Evolutionary conservation across 139 green algal species (phyloP).

Genomic region (Gonium pectorale): DNA sequence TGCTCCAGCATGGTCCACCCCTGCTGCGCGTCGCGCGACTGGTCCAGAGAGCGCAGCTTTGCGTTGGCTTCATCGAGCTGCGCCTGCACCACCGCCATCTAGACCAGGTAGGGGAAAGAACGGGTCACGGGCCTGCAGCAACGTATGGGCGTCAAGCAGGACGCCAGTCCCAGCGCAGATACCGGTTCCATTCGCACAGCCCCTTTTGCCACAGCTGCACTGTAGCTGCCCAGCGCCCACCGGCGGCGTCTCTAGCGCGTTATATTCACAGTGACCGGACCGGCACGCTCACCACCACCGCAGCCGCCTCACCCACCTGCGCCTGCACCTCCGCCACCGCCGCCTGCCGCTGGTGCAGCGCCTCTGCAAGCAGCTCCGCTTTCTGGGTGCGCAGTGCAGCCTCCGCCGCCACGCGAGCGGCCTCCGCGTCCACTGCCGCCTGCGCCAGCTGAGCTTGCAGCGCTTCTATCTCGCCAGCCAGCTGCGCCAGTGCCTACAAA

Average conservation of each 20-base stretch:
- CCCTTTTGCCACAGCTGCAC: no score
- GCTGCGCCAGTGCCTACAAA: neutral
- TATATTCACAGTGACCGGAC: no score
- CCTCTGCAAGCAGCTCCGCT: constrained; percentile 26
- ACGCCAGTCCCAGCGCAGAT: no score
- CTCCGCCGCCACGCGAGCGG: neutral
- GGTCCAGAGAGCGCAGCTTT: constrained; percentile 18
- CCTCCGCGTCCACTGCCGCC: neutral
- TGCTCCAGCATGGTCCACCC: constrained; percentile 14
- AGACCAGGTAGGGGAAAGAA: no score
- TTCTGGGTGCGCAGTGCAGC: constrained; percentile 10
- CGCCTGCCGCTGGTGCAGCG: neutral
- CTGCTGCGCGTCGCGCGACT: neutral
- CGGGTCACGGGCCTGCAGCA: no score
- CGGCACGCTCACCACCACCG: no score
- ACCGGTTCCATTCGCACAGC: no score
- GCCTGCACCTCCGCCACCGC: neutral
- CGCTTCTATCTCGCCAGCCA: neutral
- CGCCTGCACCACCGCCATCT: neutral
- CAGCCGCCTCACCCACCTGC: neutral
- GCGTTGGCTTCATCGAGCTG: constrained; percentile 4
- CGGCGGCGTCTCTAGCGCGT: no score
- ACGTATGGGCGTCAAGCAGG: no score
- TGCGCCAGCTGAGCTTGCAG: constrained; percentile 1
- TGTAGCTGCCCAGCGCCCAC: no score